These are phyloP conservation scores for Apiotrichum veenhuisii DNA, from an alignment of 1,284 basidiomycete species.

Conservation along the genomic window DNA sequence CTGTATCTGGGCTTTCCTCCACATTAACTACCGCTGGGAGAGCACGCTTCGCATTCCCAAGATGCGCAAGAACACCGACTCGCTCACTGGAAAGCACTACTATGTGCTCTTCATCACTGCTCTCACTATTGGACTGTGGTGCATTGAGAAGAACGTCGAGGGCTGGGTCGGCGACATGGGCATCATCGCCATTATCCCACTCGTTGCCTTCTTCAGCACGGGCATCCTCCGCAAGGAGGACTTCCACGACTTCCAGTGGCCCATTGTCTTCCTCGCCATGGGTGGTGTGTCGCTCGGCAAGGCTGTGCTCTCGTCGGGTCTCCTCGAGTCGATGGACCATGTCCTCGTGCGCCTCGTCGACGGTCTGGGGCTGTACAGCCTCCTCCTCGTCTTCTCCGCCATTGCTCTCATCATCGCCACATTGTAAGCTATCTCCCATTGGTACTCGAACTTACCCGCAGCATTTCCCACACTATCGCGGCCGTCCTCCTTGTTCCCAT, in stretches of 20 bases:
- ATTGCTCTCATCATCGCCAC: constrained; percentile 74
- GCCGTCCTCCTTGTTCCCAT: constrained; percentile 94
- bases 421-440: constrained; percentile 35
- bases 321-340: constrained; percentile 72
- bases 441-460: constrained; percentile 7
- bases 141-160: constrained; percentile 78
- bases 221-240: constrained; percentile 94
- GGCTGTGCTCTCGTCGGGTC: constrained; percentile 83
- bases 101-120: constrained; percentile 83
- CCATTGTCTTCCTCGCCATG: constrained; percentile 93
- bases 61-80: constrained; percentile 74
- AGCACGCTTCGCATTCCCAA: constrained; percentile 74
- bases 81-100: constrained; percentile 79
- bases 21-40: constrained; percentile 82
- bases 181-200: constrained; percentile 88
- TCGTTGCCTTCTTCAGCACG: constrained; percentile 91
- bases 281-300: constrained; percentile 95
- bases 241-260: constrained; percentile 92
- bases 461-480: constrained; percentile 93
- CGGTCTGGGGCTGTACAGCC: constrained; percentile 70
- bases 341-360: constrained; percentile 67
- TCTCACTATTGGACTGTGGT: constrained; percentile 88
- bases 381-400: constrained; percentile 76
- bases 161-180: constrained; percentile 90
- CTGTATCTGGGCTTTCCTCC: constrained; percentile 85